Conservation (phyloP, 495 filamentous ascomycete genomes). For the Aspergillus indologenus region DNA sequence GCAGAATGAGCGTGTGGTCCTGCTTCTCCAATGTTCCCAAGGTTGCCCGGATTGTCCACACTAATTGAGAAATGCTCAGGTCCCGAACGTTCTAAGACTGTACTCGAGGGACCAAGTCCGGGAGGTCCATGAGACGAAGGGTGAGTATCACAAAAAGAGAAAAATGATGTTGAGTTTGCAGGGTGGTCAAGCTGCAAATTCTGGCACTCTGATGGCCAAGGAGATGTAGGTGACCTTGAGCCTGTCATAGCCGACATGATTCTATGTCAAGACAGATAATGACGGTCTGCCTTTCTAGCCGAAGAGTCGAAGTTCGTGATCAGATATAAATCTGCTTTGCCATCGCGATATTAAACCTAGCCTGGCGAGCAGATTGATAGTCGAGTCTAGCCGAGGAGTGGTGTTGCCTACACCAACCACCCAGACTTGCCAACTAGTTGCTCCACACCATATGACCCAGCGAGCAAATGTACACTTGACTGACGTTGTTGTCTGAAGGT, state of each 20-base stretch:
- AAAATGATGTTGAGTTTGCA: slow-evolving; percentile 27
- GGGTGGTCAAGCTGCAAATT: slow-evolving; percentile 26
- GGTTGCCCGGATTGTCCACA: slow-evolving; percentile 57
- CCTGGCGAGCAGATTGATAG: not conserved
- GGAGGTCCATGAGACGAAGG: slow-evolving; percentile 38
- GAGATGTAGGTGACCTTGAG: slow-evolving; percentile 45
- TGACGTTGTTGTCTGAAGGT: not conserved
- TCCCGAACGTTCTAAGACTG: slow-evolving; percentile 51
- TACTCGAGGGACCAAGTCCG: slow-evolving; percentile 39
- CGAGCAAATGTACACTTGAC: not conserved
- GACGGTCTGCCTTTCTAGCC: slow-evolving; percentile 4
- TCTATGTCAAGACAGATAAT: slow-evolving; percentile 6
- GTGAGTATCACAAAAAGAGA: slow-evolving; percentile 29
- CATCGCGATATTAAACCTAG: slow-evolving; percentile 17
- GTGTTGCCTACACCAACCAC: slow-evolving; percentile 5
- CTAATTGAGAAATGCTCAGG: slow-evolving; percentile 81
- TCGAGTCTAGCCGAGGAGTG: not conserved
- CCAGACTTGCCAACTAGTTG: not conserved
- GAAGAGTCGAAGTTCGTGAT: slow-evolving; percentile 9
- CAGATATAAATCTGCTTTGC: slow-evolving; percentile 13
- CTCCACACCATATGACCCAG: not conserved
- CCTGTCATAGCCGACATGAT: slow-evolving; percentile 42
- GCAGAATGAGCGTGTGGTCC: slow-evolving; percentile 66
- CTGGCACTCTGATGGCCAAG: slow-evolving; percentile 40
- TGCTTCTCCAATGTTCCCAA: slow-evolving; percentile 68